Evolutionary conservation across 1,284 basidiomycete genomes (phyloP).

Genomic region (Heterobasidion occidentale): DNA sequence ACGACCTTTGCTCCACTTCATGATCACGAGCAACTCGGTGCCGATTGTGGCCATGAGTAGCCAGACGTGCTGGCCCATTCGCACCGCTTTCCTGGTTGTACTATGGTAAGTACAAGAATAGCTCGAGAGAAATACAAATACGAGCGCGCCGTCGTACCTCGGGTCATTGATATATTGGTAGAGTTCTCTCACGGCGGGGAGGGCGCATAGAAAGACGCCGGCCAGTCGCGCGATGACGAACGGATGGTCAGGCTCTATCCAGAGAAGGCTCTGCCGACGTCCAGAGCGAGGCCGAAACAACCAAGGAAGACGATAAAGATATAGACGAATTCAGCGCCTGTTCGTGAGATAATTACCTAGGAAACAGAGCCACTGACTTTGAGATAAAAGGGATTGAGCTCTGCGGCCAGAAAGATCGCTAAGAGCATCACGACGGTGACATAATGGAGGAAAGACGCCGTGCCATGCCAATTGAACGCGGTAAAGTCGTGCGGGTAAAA

Average conservation of each 20-base stretch:
- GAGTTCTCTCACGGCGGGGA: slow-evolving; percentile 74
- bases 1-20: slow-evolving; percentile 72
- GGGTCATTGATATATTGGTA: slow-evolving; percentile 76
- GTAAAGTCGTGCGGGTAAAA: slow-evolving; percentile 85
- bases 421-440: slow-evolving; percentile 66
- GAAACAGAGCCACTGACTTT: slow-evolving; percentile 37
- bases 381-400: slow-evolving; percentile 79
- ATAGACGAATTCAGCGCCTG: not conserved
- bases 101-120: not conserved
- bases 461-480: slow-evolving; percentile 80
- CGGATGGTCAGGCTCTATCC: slow-evolving; percentile 85
- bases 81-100: slow-evolving; percentile 51
- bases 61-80: slow-evolving; percentile 86
- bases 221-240: slow-evolving; percentile 69
- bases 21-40: slow-evolving; percentile 68
- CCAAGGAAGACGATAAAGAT: not conserved
- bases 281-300: not conserved
- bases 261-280: slow-evolving; percentile 51
- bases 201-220: slow-evolving; percentile 71
- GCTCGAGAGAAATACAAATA: slow-evolving; percentile 1
- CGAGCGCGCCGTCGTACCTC: slow-evolving; percentile 37
- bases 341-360: not conserved
- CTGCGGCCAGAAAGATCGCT: slow-evolving; percentile 73
- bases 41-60: slow-evolving; percentile 72
- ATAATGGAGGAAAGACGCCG: slow-evolving; percentile 69